Conservation (phyloP, 208 protist species). For the Herpetomonas tarakana region DNA sequence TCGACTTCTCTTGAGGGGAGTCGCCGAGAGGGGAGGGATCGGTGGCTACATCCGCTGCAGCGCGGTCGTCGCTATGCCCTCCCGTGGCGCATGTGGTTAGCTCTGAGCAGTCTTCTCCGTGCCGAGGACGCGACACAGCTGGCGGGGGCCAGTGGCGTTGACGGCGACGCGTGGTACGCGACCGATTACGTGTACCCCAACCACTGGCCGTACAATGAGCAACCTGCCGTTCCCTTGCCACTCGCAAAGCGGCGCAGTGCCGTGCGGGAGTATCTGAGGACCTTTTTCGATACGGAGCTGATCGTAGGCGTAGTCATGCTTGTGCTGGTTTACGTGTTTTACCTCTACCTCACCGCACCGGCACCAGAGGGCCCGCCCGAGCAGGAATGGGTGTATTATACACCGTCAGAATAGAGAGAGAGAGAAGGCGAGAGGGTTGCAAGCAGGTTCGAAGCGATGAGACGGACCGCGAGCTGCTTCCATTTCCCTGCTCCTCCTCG, state of each 20-base stretch:
- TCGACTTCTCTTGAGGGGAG: no score
- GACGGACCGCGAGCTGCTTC: no score
- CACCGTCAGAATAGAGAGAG: no score
- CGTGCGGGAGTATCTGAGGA: neutral
- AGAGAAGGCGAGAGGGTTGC: no score
- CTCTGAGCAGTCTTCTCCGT: neutral
- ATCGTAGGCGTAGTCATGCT: neutral
- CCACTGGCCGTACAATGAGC: conserved; percentile 55
- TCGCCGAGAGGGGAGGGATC: no score
- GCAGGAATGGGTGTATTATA: neutral
- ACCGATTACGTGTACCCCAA: conserved; percentile 78
- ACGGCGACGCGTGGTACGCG: conserved; percentile 78
- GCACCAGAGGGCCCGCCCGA: neutral
- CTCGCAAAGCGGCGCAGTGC: neutral
- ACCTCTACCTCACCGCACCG: neutral
- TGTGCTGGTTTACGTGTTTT: neutral
- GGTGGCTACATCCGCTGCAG: neutral
- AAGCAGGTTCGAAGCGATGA: no score
- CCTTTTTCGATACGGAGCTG: neutral
- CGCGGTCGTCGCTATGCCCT: neutral
- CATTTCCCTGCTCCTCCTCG: no score
- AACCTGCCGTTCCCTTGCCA: conserved; percentile 19
- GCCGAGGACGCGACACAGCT: conserved; percentile 20
- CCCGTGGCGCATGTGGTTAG: neutral
- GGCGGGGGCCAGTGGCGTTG: conserved; percentile 24